Evolutionary conservation across 495 filamentous ascomycete species (phyloP).

Genomic region (Polyplosphaeria fusca): DNA sequence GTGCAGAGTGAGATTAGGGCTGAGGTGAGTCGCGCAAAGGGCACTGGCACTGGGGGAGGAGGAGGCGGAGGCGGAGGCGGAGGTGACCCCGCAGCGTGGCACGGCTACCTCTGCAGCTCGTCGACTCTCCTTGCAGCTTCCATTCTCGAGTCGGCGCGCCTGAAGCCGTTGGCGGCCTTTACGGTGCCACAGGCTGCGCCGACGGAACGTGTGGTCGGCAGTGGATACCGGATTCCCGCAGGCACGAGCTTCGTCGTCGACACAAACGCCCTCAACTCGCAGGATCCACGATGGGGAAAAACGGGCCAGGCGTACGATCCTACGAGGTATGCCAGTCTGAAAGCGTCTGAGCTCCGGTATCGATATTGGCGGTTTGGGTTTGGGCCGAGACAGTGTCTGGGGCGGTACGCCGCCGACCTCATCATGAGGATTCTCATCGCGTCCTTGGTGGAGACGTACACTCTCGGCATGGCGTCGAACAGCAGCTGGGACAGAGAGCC

Average conservation of each 20-base stretch:
- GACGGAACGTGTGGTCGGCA: conserved; percentile 8
- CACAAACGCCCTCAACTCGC: conserved; percentile 42
- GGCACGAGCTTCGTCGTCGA: conserved; percentile 42
- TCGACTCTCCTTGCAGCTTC: conserved; percentile 36
- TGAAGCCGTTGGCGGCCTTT: conserved; percentile 42
- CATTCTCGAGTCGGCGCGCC: conserved; percentile 40
- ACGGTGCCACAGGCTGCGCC: conserved; percentile 42
- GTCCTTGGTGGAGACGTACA: conserved; percentile 5
- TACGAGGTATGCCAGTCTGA: background rate
- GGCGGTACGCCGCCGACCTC: conserved; percentile 12
- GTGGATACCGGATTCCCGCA: conserved; percentile 5
- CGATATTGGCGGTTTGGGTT: conserved; percentile 27
- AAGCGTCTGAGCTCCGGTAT: conserved; percentile 8
- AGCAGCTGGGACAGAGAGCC: conserved; percentile 4
- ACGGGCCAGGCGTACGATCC: conserved; percentile 34
- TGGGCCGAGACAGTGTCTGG: conserved; percentile 25
- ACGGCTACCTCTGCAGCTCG: background rate
- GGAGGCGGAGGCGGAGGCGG: background rate
- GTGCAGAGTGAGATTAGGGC: conserved; percentile 5
- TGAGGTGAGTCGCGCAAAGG: background rate
- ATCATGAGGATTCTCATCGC: conserved; percentile 2
- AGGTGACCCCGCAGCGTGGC: background rate
- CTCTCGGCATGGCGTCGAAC: background rate
- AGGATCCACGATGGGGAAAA: conserved; percentile 41
- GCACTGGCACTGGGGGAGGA: background rate